A percentile compares a stretch with the other conserved stretches of the same genome.
phyloP scores from a whole-genome alignment of 805 yeast genomes.

The Candida suzukii region DNA sequence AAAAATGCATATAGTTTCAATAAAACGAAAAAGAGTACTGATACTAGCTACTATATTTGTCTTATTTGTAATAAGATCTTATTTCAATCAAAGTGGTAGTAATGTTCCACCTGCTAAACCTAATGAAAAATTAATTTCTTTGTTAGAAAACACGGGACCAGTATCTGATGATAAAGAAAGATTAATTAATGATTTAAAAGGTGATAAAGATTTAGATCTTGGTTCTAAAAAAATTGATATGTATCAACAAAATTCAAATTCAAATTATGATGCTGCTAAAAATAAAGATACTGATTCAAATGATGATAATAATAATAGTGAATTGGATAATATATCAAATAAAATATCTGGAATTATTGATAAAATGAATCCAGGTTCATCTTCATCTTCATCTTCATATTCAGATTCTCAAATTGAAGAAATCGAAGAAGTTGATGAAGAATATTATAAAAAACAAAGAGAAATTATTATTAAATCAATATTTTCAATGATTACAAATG shows the following conservation, averaged over 20 bases:
- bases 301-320: background rate
- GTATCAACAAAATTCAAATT: background rate
- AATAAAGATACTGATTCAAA: too few species aligned
- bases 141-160: background rate
- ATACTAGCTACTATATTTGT: background rate
- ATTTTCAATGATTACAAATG: conserved; percentile 12
- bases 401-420: background rate
- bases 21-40: too few species aligned
- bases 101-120: background rate
- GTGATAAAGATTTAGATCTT: background rate
- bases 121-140: background rate
- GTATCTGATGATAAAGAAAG: background rate
- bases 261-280: background rate
- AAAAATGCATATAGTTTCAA: too few species aligned
- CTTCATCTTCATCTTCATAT: too few species aligned
- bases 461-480: conserved; percentile 14
- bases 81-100: too few species aligned
- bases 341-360: too few species aligned
- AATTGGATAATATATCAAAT: too few species aligned
- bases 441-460: conserved; percentile 6
- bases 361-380: background rate
- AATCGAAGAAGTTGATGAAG: background rate
- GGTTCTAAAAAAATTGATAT: background rate
- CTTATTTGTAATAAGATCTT: background rate
- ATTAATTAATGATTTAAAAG: background rate